A percentile compares a stretch with the other conserved stretches of the same genome.
These are phyloP conservation scores for Thalia dealbata DNA, from an alignment of 176 grass and related monocot genomes.

Conservation along the genomic window DNA sequence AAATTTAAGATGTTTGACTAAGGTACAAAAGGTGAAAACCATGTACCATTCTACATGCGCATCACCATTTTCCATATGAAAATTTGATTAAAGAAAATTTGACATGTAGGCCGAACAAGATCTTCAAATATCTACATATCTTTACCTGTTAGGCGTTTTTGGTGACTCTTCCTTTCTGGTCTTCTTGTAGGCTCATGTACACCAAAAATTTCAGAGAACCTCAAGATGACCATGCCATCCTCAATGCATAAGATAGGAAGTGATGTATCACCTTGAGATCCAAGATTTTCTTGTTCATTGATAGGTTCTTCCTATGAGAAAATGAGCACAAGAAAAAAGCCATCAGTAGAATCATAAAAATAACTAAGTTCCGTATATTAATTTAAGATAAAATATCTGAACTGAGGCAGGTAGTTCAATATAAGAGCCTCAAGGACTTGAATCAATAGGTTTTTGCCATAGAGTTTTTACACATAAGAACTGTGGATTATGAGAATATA, in stretches of 20 bases:
- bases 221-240: constrained; percentile 67
- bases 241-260: constrained; percentile 87
- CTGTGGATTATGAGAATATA: not conserved
- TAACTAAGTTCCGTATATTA: not conserved
- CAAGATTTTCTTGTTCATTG: constrained; percentile 37
- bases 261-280: constrained; percentile 33
- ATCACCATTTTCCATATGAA: no score
- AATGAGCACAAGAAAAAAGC: not conserved
- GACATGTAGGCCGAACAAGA: not conserved
- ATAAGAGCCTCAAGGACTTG: not conserved
- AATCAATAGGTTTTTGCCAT: not conserved
- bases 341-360: not conserved
- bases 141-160: constrained; percentile 48
- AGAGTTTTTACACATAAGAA: not conserved
- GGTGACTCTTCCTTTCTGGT: constrained; percentile 36
- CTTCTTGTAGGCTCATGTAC: constrained; percentile 58
- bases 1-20: not conserved
- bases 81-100: not conserved
- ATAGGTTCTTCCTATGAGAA: constrained; percentile 40
- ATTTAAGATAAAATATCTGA: not conserved
- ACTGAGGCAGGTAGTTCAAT: not conserved
- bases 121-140: constrained; percentile 28
- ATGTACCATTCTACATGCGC: not conserved
- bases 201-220: constrained; percentile 95
- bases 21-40: not conserved